phyloP scores from a whole-genome alignment of 345 rosid genomes.

The Arabidopsis thaliana region DNA sequence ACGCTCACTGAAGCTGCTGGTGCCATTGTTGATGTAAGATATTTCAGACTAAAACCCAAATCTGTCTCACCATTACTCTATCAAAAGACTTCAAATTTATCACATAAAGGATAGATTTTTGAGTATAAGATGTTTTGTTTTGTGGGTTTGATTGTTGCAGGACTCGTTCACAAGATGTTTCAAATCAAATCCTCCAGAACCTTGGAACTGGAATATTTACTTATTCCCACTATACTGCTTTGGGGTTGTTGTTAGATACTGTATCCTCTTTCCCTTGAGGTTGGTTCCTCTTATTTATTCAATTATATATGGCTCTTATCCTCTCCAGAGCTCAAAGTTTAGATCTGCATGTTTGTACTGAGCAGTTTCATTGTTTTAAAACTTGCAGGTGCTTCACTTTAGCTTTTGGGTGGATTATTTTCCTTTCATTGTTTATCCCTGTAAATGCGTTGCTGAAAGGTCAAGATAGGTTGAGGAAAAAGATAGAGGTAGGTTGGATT shows the following conservation, averaged over 20 bases:
- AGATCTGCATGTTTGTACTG: conserved; percentile 20
- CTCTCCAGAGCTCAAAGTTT: not conserved
- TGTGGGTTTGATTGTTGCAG: conserved; percentile 47
- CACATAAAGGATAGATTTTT: not conserved
- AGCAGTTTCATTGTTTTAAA: conserved; percentile 18
- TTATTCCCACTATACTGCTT: conserved; percentile 92
- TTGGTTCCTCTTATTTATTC: conserved; percentile 38
- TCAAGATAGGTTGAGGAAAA: conserved; percentile 76
- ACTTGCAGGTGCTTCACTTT: conserved; percentile 71
- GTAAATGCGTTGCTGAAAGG: conserved; percentile 79
- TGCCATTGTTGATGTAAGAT: conserved; percentile 90
- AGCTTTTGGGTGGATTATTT: conserved; percentile 89
- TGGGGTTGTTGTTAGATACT: conserved; percentile 84
- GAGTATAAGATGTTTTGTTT: conserved; percentile 9
- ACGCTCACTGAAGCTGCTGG: conserved; percentile 97
- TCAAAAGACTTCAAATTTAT: conserved; percentile 1
- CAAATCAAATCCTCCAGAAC: conserved; percentile 92
- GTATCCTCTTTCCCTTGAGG: conserved; percentile 87
- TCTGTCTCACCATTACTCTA: not conserved
- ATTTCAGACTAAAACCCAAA: conserved; percentile 6
- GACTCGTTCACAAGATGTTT: conserved; percentile 94
- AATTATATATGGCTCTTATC: conserved; percentile 3
- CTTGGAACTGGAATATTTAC: conserved; percentile 97
- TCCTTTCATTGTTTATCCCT: conserved; percentile 79
- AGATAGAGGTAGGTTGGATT: conserved; percentile 80